Conservation (phyloP, 305 asterid genomes). For the Euphrasia arctica region DNA sequence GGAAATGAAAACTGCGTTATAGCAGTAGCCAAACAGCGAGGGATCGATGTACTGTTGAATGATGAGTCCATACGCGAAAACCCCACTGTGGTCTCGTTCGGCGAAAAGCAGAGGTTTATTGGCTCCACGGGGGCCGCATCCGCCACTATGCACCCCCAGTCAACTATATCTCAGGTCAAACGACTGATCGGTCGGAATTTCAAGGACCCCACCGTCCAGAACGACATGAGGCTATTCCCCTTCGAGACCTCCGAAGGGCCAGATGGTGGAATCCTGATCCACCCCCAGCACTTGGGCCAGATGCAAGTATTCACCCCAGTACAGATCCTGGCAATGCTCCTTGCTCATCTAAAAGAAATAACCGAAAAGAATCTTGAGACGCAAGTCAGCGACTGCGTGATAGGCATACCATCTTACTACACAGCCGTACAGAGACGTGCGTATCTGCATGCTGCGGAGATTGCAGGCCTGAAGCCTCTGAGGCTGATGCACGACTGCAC, state of each 20-base stretch:
- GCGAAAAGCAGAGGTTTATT: slow-evolving; percentile 89
- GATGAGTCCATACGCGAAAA: slow-evolving; percentile 93
- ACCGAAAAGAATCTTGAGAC: slow-evolving; percentile 71
- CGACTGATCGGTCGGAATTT: slow-evolving; percentile 74
- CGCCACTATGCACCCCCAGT: slow-evolving; percentile 83
- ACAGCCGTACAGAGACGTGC: slow-evolving; percentile 86
- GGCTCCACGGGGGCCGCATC: slow-evolving; percentile 95
- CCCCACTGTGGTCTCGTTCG: slow-evolving; percentile 83
- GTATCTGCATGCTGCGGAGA: slow-evolving; percentile 85
- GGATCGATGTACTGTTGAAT: slow-evolving; percentile 83
- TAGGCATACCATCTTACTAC: slow-evolving; percentile 81
- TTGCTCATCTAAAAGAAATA: slow-evolving; percentile 72
- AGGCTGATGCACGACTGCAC: slow-evolving; percentile 94
- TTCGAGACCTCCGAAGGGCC: slow-evolving; percentile 71
- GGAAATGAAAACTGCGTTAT: slow-evolving; percentile 96
- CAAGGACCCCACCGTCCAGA: slow-evolving; percentile 58
- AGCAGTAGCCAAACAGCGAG: slow-evolving; percentile 78
- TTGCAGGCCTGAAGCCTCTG: slow-evolving; percentile 77
- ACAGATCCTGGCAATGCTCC: slow-evolving; percentile 82
- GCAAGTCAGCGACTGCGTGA: slow-evolving; percentile 65
- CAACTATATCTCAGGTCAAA: slow-evolving; percentile 89
- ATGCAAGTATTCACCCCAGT: slow-evolving; percentile 66
- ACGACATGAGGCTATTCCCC: slow-evolving; percentile 68
- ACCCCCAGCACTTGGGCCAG: slow-evolving; percentile 59
- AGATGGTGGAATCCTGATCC: slow-evolving; percentile 77